A percentile compares a stretch with the other conserved stretches of the same genome.
phyloP scores from a whole-genome alignment of 352 stramenopile species.

The Hyaloperonospora brassicae region DNA sequence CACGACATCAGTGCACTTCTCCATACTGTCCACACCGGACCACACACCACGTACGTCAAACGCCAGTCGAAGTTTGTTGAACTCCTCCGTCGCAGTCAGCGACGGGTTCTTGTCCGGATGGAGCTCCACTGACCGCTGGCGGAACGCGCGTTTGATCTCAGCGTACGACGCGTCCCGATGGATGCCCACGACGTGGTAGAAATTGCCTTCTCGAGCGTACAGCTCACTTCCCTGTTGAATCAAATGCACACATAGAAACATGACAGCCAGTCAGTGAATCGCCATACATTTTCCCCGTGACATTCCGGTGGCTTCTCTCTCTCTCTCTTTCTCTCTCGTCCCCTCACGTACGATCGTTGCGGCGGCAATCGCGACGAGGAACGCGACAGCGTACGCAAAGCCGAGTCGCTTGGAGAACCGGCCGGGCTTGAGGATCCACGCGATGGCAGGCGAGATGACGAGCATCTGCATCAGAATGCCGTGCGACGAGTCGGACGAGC shows the following conservation, averaged over 20 bases:
- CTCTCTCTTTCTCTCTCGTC: no score
- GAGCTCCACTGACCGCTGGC: slow-evolving; percentile 89
- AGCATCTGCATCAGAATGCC: slow-evolving; percentile 66
- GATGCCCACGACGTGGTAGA: slow-evolving; percentile 90
- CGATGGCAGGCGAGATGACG: slow-evolving; percentile 83
- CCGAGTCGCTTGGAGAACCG: slow-evolving; percentile 89
- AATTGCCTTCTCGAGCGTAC: slow-evolving; percentile 88
- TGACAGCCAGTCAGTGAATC: not conserved
- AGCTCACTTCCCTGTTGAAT: slow-evolving; percentile 66
- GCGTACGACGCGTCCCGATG: slow-evolving; percentile 81
- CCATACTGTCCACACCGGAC: not conserved
- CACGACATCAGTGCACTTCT: slow-evolving; percentile 6
- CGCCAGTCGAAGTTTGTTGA: slow-evolving; percentile 89
- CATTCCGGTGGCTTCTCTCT: no score
- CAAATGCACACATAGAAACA: not conserved
- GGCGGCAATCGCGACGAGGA: slow-evolving; percentile 87
- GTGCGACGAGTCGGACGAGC: slow-evolving; percentile 51
- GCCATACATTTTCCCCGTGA: not conserved
- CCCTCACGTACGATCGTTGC: slow-evolving; percentile 83
- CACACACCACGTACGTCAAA: slow-evolving; percentile 85
- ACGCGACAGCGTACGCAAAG: slow-evolving; percentile 92
- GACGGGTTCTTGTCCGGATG: slow-evolving; percentile 97
- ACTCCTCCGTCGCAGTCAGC: slow-evolving; percentile 85
- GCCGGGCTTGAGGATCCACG: slow-evolving; percentile 93
- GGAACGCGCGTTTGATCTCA: slow-evolving; percentile 97